Base-by-base conservation (phyloP, 2,329 filamentous ascomycete species). In the Trichoderma breve region DNA sequence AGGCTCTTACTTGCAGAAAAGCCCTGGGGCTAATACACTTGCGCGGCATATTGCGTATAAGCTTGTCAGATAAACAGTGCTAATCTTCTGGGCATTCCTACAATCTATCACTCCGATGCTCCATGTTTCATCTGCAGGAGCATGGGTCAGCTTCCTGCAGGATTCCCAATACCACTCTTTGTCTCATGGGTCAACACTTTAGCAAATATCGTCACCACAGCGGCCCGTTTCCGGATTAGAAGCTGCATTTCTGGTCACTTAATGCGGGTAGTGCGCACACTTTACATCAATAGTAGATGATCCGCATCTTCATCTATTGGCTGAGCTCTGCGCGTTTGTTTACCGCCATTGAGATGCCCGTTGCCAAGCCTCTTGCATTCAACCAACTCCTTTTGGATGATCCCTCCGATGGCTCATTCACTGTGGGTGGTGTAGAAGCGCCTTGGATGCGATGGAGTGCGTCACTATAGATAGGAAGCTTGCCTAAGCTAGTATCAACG, bases 91-190 rank as follows among this genome's bases (percentile, higher is more conserved):
- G 55, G 28, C 68, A 24, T 39, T 61, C 28, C 53, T 43, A 51
- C 43, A 15, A 61, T 69, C 57, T 36, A n/a, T 69, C 28, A 34
- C 57, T 34, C 36, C 39, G 60, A 70, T 57, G 47, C 43, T 63
- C 32, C 55, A 14, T 64, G 68, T 70, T 70, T 63, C 68, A 70
- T 51, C 39, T 57, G 68, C 32, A 70, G 43, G 60, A 30, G 60
- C 58, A 57, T 70, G 68, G 68, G 47, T 55, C 58, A 64, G 30
- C 68, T 64, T 64, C 60, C 68, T 69, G 68, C 60, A 64, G 68
- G 58, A 70, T 63, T 64, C 60, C 58, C 58, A 39, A 26, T n/a
- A 28, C 30, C 26, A 36, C 34, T 21, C 34, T 63, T 55, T 70
- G 68, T 70, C 68, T 63, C 68, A 63, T 64, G 43, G 60, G 32